Base-by-base conservation (phyloP, 2,329 filamentous ascomycete genomes). In the Colletotrichum magnum region DNA sequence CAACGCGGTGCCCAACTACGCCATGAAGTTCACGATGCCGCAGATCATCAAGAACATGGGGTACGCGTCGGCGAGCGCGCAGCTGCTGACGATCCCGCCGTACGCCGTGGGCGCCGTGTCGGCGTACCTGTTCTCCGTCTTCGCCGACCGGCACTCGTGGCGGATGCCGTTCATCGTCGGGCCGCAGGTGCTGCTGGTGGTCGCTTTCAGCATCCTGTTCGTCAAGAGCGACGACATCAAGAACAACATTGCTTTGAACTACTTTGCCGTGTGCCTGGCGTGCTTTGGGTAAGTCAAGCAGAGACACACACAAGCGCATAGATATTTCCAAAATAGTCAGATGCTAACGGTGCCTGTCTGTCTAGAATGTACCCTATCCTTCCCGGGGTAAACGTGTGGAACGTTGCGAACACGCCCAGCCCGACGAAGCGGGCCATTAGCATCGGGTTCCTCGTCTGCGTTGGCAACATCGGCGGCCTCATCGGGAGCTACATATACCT, bases 191-290 rank as follows among this genome's bases (percentile, higher is more conserved):
- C 75, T 72, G 6, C 68, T 82, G 5, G 74, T 82, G n/a, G 72
- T 79, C 1, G 78, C 77, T 0, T 83, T 80, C 48, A 71, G 74
- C 12, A 79, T 82, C 16, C 65, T 83, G 0, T 79, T 82, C 39
- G 69, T 72, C n/a, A 78, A 79, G 41, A 77, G 79, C 2, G 79
- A 73, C 5, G 72, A 81, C 12, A 79, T 84, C 24, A 69, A 77
- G 21, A 68, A 79, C 26, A 83, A 84, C 60, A 77, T 85, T 18
- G 80, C 77, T 0, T 72, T 80, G 0, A 80, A 80, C 60, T 84
- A 84, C 69, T 84, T 85, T 57, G 82, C 79, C 1, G 79, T 85
- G 36, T 82, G 80, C 47, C 72, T 86, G 5, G 80, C 83, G 0
- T 83, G 74, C 39, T 68, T 75, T 4, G 77, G 77, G 73, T 76